phyloP scores from a whole-genome alignment of 768 basidiomycete species.

The Chalciporus sphaerocephalus region DNA sequence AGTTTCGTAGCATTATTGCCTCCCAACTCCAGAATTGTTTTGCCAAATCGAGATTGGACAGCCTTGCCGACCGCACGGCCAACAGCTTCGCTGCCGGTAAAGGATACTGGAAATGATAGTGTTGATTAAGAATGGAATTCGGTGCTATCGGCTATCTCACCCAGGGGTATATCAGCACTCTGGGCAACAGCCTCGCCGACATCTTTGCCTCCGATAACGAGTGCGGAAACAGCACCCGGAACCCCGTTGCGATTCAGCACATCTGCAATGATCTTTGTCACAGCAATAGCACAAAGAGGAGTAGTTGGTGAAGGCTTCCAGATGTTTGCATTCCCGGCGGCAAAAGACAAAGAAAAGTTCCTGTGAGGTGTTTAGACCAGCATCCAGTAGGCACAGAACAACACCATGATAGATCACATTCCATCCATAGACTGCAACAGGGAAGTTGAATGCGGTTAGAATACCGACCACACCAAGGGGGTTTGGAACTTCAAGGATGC shows the following conservation, averaged over 20 bases:
- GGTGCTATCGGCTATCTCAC: slow-evolving; percentile 36
- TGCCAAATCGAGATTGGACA: slow-evolving; percentile 86
- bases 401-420: slow-evolving; percentile 29
- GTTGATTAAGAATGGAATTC: neutral
- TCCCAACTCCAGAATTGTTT: slow-evolving; percentile 85
- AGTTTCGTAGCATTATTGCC: slow-evolving; percentile 81
- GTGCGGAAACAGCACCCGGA: slow-evolving; percentile 77
- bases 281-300: slow-evolving; percentile 85
- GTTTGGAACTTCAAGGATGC: slow-evolving; percentile 91
- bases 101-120: slow-evolving; percentile 59
- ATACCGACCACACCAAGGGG: slow-evolving; percentile 75
- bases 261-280: slow-evolving; percentile 75
- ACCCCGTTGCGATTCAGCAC: slow-evolving; percentile 81
- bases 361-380: slow-evolving; percentile 37
- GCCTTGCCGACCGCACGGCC: slow-evolving; percentile 84
- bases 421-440: slow-evolving; percentile 92
- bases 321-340: slow-evolving; percentile 87
- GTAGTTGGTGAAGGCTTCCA: slow-evolving; percentile 96
- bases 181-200: slow-evolving; percentile 76
- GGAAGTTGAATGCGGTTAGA: slow-evolving; percentile 94
- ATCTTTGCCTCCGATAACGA: slow-evolving; percentile 80
- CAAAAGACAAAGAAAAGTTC: slow-evolving; percentile 86
- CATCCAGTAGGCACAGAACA: slow-evolving; percentile 2
- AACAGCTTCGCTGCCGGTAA: slow-evolving; percentile 89
- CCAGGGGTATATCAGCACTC: slow-evolving; percentile 71